A percentile compares a stretch with the other conserved stretches of the same genome.
These are phyloP conservation scores for Leonotis leonurus DNA, from an alignment of 257 asterid genomes.

Conservation along the genomic window DNA sequence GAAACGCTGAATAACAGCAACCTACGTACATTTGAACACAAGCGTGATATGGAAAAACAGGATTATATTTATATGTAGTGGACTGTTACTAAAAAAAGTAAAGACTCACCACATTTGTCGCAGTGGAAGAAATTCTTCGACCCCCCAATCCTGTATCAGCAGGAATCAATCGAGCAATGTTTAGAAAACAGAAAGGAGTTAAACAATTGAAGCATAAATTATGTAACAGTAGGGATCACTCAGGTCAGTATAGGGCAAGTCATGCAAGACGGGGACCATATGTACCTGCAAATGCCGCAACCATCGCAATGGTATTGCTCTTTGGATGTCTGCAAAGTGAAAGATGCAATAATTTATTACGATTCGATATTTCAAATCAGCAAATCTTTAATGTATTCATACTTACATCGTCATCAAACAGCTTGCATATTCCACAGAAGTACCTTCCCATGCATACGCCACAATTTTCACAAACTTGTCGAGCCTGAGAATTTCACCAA, in stretches of 20 bases:
- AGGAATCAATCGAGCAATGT: neutral
- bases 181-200: neutral
- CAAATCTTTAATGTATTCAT: neutral
- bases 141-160: conserved; percentile 62
- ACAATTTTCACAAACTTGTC: conserved; percentile 65
- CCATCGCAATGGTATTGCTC: conserved; percentile 74
- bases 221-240: no score
- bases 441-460: conserved; percentile 86
- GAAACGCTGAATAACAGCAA: conserved; percentile 40
- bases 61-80: neutral
- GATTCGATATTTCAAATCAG: neutral
- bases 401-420: conserved; percentile 86
- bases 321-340: conserved; percentile 56
- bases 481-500: conserved; percentile 49
- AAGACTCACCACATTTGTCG: conserved; percentile 47
- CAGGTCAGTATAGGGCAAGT: no score
- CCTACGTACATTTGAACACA: conserved; percentile 2
- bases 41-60: neutral
- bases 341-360: neutral
- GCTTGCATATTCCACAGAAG: conserved; percentile 73
- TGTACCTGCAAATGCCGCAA: conserved; percentile 92
- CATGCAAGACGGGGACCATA: neutral
- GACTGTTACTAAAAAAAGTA: no score
- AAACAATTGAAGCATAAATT: no score
- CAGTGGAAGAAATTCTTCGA: conserved; percentile 66